Conservation (phyloP, 768 basidiomycete genomes). For the Dioszegia hungarica region DNA sequence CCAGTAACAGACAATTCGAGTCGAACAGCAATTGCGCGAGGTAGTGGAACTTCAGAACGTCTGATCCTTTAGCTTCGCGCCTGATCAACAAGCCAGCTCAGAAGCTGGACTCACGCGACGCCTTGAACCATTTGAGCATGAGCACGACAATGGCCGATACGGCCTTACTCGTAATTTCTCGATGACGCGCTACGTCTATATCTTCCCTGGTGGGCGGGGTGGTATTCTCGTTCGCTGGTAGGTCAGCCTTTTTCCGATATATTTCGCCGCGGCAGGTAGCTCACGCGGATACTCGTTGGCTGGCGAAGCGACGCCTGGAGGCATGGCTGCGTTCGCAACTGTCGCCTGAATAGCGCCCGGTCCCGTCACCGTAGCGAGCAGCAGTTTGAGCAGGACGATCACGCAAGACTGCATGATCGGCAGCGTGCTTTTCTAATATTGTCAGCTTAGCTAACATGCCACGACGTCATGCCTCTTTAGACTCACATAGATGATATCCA, state of each 20-base stretch:
- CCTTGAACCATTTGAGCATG: conserved; percentile 96
- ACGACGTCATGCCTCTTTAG: neutral
- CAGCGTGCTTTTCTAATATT: conserved; percentile 70
- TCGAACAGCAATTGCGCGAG: conserved; percentile 92
- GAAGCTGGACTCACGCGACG: conserved; percentile 67
- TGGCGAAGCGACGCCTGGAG: conserved; percentile 29
- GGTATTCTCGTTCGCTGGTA: conserved; percentile 30
- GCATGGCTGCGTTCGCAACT: conserved; percentile 7
- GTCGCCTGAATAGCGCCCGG: conserved; percentile 50
- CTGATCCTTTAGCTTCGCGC: conserved; percentile 50
- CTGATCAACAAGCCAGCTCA: neutral
- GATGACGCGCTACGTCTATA: conserved; percentile 85
- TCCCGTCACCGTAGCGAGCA: conserved; percentile 88
- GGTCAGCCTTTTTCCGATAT: no score
- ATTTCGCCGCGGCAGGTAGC: no score
- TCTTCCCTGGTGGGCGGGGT: conserved; percentile 72
- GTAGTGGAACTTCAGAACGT: conserved; percentile 98
- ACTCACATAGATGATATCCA: conserved; percentile 89
- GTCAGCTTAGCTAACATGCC: neutral
- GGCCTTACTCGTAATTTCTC: conserved; percentile 95
- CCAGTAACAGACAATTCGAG: conserved; percentile 85
- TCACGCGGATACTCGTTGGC: conserved; percentile 36
- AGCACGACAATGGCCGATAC: conserved; percentile 89
- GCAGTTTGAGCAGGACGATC: conserved; percentile 81
- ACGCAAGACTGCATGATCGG: conserved; percentile 85